These are phyloP conservation scores for Exophiala oligosperma DNA, from an alignment of 2,329 filamentous ascomycete species.

Conservation along the genomic window DNA sequence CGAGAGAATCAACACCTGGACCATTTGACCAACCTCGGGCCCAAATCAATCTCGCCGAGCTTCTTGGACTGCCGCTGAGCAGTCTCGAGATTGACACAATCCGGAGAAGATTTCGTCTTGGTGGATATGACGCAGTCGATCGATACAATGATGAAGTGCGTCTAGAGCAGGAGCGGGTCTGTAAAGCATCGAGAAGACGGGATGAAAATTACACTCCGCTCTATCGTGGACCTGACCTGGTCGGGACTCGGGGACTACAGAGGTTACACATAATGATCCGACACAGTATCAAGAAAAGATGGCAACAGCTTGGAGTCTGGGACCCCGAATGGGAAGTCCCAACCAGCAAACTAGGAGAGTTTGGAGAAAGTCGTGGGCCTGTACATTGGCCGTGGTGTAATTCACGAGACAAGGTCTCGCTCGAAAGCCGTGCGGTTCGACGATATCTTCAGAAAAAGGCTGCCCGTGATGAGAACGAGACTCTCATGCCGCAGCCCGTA, in stretches of 20 bases:
- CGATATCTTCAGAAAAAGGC: not conserved
- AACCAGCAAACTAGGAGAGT: not conserved
- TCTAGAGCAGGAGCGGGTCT: conserved; percentile 4
- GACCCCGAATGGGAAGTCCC: conserved; percentile 6
- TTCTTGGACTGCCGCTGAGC: conserved; percentile 8
- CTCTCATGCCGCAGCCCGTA: not conserved
- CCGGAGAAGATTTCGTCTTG: not conserved
- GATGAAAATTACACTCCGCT: conserved; percentile 5
- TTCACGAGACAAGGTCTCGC: not conserved
- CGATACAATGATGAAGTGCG: conserved; percentile 1
- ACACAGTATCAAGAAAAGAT: conserved; percentile 12
- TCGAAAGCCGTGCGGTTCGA: conserved; percentile 1
- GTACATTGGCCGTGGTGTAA: not conserved
- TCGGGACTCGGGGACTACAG: not conserved
- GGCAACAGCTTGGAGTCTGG: conserved; percentile 10
- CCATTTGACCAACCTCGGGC: not conserved
- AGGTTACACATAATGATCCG: conserved; percentile 6
- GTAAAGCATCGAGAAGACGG: not conserved
- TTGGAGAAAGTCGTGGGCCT: not conserved
- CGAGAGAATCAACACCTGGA: conserved; percentile 1
- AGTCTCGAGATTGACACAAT: conserved; percentile 1
- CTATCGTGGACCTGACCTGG: conserved; percentile 13
- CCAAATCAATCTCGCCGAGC: conserved; percentile 3
- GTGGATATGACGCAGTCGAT: not conserved
- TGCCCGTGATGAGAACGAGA: not conserved